Evolutionary conservation across 192 early-diverging fungal genomes (phyloP).

Genomic region (Neocallimastix lanati): DNA sequence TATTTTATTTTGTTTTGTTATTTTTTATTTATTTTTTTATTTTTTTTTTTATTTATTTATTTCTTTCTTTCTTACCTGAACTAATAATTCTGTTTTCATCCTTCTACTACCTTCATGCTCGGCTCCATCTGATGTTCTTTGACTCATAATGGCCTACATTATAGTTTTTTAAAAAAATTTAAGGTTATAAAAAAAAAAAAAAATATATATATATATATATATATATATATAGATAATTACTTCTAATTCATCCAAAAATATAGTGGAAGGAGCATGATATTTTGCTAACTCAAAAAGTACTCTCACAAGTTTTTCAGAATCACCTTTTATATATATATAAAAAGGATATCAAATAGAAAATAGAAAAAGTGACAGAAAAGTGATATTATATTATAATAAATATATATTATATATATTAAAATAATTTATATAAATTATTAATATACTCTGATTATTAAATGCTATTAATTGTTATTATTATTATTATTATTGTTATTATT

Average conservation of each 20-base stretch:
- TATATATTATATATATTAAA: too few relatives aligned
- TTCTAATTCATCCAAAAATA: conserved; percentile 38
- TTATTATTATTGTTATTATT: too few relatives aligned
- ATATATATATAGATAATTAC: neutral
- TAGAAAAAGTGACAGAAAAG: too few relatives aligned
- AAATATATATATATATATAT: too few relatives aligned
- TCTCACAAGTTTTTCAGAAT: conserved; percentile 30
- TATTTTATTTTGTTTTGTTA: too few relatives aligned
- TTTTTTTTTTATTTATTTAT: neutral
- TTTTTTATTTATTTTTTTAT: too few relatives aligned
- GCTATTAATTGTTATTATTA: too few relatives aligned
- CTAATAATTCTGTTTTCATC: conserved; percentile 43
- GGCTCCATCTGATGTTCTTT: conserved; percentile 19
- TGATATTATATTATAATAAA: too few relatives aligned
- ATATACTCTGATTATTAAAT: too few relatives aligned
- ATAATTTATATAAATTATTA: too few relatives aligned
- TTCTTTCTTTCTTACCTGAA: conserved; percentile 12
- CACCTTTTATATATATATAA: conserved; percentile 4
- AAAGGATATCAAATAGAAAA: neutral
- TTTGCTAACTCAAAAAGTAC: conserved; percentile 35
- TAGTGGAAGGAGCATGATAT: conserved; percentile 30
- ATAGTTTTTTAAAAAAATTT: too few relatives aligned
- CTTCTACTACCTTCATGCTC: conserved; percentile 34
- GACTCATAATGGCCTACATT: conserved; percentile 25
- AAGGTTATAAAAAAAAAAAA: too few relatives aligned